Conservation (phyloP, 106 monocot species). For the Dioscorea dumetorum region DNA sequence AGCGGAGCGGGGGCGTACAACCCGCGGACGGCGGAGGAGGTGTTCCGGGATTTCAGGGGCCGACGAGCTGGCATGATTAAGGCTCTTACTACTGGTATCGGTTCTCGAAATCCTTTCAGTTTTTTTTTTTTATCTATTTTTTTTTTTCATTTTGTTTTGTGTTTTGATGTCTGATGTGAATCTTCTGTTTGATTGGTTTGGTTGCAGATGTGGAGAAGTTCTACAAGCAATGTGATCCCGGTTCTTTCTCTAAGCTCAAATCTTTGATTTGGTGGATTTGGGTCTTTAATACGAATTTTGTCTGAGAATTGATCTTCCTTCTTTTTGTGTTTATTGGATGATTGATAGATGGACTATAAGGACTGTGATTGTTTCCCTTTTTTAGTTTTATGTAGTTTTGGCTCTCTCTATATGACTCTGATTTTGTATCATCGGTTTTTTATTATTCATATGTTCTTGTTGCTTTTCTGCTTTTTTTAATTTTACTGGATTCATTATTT, state of each 20-base stretch:
- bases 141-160: neutral
- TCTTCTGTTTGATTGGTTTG: neutral
- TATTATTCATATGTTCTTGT: no score
- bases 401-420: no score
- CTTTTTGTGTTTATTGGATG: no score
- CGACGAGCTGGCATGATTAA: slow-evolving; percentile 35
- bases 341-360: no score
- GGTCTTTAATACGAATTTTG: no score
- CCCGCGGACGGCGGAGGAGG: slow-evolving; percentile 32
- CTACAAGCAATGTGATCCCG: slow-evolving; percentile 28
- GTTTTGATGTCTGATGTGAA: neutral
- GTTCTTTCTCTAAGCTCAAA: slow-evolving; percentile 2
- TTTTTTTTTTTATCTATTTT: neutral
- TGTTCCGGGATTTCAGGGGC: slow-evolving; percentile 32
- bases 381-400: no score
- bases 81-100: slow-evolving; percentile 28
- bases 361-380: no score
- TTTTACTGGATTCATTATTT: no score
- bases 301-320: no score
- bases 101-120: neutral
- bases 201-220: slow-evolving; percentile 33
- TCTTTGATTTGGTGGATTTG: neutral
- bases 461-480: no score
- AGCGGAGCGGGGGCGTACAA: slow-evolving; percentile 17
- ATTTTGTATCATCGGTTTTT: no score